phyloP scores from a whole-genome alignment of 805 yeast species.

The Kodamaea laetipori region DNA sequence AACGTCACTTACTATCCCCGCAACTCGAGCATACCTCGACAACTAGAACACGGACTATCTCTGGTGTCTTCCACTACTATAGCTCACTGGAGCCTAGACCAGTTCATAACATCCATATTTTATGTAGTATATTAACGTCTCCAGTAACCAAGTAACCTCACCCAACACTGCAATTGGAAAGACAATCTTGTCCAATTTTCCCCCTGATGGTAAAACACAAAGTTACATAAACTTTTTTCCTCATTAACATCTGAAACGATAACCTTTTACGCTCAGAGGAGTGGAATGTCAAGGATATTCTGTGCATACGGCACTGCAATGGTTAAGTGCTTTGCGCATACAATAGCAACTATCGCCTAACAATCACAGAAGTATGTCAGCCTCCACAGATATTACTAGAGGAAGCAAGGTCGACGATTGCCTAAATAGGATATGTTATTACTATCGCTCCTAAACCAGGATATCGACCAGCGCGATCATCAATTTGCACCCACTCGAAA shows the following conservation, averaged over 20 bases:
- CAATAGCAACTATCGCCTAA: too few relatives aligned
- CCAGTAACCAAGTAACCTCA: not conserved
- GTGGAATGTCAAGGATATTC: slow-evolving; percentile 5
- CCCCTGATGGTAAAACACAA: too few relatives aligned
- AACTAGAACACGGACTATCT: too few relatives aligned
- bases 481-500: not conserved
- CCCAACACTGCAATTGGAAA: not conserved
- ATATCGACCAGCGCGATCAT: not conserved
- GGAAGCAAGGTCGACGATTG: not conserved
- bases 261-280: not conserved
- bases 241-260: too few relatives aligned
- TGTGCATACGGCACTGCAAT: slow-evolving; percentile 1
- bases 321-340: too few relatives aligned
- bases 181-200: too few relatives aligned
- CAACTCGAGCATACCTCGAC: too few relatives aligned
- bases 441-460: not conserved
- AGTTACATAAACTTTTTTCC: too few relatives aligned
- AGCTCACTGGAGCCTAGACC: not conserved
- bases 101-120: slow-evolving; percentile 1
- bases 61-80: too few relatives aligned
- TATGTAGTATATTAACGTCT: not conserved
- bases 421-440: slow-evolving; percentile 3
- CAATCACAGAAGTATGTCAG: too few relatives aligned
- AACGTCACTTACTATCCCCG: too few relatives aligned
- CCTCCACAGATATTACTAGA: not conserved